These are phyloP conservation scores for Ogataea methylovora DNA, from an alignment of 805 yeast species.

Conservation along the genomic window DNA sequence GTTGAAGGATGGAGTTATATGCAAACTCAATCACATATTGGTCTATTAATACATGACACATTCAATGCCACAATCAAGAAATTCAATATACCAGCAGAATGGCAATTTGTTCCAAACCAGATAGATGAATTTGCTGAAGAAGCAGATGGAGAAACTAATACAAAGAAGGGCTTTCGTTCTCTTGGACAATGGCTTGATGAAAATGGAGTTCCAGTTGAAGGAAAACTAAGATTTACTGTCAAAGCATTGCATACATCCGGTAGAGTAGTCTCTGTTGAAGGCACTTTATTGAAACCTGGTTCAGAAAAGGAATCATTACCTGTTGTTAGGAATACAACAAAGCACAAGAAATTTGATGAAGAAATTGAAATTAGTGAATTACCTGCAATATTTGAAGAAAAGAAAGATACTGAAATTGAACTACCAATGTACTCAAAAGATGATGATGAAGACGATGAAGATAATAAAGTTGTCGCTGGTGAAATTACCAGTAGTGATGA, in stretches of 20 bases:
- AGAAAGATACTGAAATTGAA: constrained; percentile 13
- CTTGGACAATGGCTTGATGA: constrained; percentile 87
- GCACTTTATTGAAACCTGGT: constrained; percentile 66
- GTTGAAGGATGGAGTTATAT: constrained; percentile 84
- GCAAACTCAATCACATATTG: constrained; percentile 94
- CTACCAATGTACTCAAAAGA: constrained; percentile 16
- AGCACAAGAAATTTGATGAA: constrained; percentile 35
- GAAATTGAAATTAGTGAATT: constrained; percentile 2
- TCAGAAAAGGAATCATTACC: constrained; percentile 48
- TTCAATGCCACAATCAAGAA: constrained; percentile 91
- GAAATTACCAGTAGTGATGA: constrained; percentile 17
- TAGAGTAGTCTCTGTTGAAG: constrained; percentile 78
- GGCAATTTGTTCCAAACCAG: constrained; percentile 81
- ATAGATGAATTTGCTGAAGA: constrained; percentile 42
- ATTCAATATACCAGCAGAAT: constrained; percentile 73
- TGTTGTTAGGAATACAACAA: constrained; percentile 28
- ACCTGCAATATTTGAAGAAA: constrained; percentile 3
- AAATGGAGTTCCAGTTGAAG: constrained; percentile 67
- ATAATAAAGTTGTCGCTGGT: constrained; percentile 17
- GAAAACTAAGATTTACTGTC: constrained; percentile 70
- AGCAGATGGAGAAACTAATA: constrained; percentile 11
- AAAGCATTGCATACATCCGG: constrained; percentile 71
- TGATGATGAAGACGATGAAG: constrained; percentile 19
- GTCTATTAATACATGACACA: constrained; percentile 83
- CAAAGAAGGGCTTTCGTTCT: constrained; percentile 35